Percentiles rank a stretch among this genome's conserved stretches.
Evolutionary conservation across 2,329 filamentous ascomycete species (phyloP).

Genomic region (Coniella vitis): DNA sequence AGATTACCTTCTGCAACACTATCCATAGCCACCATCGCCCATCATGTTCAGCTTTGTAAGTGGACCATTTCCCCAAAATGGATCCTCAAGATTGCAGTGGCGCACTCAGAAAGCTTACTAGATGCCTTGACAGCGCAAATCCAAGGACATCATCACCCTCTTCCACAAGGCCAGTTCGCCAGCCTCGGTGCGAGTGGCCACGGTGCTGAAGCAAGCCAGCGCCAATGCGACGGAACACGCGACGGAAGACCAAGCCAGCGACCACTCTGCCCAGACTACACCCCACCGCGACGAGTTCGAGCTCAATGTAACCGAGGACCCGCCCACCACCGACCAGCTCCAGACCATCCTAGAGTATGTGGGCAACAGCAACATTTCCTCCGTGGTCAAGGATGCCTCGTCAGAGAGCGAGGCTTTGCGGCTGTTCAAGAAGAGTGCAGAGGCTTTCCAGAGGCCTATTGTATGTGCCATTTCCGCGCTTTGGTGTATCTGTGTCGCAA

Average conservation of each 20-base stretch:
- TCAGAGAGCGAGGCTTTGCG: conserved; percentile 72
- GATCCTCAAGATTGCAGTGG: not conserved
- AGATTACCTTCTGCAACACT: not conserved
- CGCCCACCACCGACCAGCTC: conserved; percentile 53
- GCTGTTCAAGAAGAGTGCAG: conserved; percentile 63
- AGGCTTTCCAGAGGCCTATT: conserved; percentile 68
- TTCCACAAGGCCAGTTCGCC: conserved; percentile 80
- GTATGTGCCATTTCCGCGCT: conserved; percentile 42
- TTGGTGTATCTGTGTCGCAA: not conserved
- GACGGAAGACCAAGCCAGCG: conserved; percentile 67
- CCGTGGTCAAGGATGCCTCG: conserved; percentile 66
- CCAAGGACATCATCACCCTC: conserved; percentile 86
- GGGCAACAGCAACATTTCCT: conserved; percentile 51
- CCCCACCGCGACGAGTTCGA: conserved; percentile 64
- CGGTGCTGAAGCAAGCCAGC: conserved; percentile 73
- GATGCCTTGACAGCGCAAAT: conserved; percentile 53
- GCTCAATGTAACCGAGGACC: conserved; percentile 44
- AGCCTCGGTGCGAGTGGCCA: conserved; percentile 65
- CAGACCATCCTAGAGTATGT: conserved; percentile 39
- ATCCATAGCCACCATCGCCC: conserved; percentile 10
- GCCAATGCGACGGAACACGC: conserved; percentile 60
- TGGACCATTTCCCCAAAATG: conserved; percentile 5
- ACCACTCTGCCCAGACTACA: conserved; percentile 53
- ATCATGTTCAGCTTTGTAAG: conserved; percentile 44
- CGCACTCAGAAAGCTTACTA: not conserved